Conservation (phyloP, 441 rosid genomes). For the Gossypium gossypioides region DNA sequence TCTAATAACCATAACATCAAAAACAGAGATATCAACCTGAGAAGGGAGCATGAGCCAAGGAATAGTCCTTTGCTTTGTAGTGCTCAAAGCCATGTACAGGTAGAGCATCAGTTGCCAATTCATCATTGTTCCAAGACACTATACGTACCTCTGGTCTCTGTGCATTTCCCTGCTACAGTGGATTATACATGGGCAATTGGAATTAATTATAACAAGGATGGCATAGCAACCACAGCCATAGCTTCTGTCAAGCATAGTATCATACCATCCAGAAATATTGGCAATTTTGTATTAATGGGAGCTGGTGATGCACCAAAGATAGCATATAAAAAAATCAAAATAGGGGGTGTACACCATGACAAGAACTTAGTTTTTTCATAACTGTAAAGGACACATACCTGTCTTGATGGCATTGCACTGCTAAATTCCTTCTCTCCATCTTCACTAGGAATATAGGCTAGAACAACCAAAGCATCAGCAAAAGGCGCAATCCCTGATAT, state of each 20-base stretch:
- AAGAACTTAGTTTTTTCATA: background rate
- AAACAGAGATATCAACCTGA: slow-evolving; percentile 48
- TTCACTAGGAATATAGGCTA: slow-evolving; percentile 83
- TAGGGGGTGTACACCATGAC: background rate
- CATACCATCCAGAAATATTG: background rate
- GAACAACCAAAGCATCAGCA: slow-evolving; percentile 94
- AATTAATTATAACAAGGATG: slow-evolving; percentile 8
- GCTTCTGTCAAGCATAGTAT: background rate
- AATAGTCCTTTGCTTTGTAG: slow-evolving; percentile 93
- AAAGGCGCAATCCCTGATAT: slow-evolving; percentile 99
- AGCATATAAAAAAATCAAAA: background rate
- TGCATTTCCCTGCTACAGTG: slow-evolving; percentile 70
- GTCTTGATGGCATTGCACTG: slow-evolving; percentile 62
- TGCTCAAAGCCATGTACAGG: slow-evolving; percentile 97
- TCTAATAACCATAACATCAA: slow-evolving; percentile 17
- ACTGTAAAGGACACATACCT: slow-evolving; percentile 39
- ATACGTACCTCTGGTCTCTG: slow-evolving; percentile 93
- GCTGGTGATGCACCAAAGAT: background rate
- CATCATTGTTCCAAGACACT: slow-evolving; percentile 91
- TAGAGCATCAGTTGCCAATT: slow-evolving; percentile 90
- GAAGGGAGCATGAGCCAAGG: slow-evolving; percentile 95
- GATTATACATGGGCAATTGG: slow-evolving; percentile 7
- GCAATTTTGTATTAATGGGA: background rate
- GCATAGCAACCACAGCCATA: background rate
- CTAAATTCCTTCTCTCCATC: slow-evolving; percentile 75